These are phyloP conservation scores for Trametes meyenii DNA, from an alignment of 768 basidiomycete genomes.

Conservation along the genomic window DNA sequence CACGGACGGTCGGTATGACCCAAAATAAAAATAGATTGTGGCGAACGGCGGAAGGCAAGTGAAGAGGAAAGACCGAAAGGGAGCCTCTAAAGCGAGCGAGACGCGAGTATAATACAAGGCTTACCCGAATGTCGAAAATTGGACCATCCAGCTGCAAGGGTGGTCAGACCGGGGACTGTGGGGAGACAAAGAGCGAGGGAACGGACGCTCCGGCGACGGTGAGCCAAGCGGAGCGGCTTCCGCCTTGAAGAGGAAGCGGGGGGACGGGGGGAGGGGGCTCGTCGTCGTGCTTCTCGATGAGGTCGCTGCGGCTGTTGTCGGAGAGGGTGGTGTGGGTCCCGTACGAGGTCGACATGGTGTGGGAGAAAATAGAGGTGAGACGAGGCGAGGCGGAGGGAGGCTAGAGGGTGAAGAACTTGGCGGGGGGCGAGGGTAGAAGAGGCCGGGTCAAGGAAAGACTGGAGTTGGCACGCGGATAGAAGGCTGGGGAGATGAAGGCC, in stretches of 20 bases:
- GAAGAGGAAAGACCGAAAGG: not conserved
- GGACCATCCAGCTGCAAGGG: constrained; percentile 26
- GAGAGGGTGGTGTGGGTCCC: constrained; percentile 3
- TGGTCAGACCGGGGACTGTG: not conserved
- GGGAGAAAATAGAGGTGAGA: too few relatives aligned
- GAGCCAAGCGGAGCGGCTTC: constrained; percentile 23
- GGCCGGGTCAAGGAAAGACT: too few relatives aligned
- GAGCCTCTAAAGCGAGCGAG: too few relatives aligned
- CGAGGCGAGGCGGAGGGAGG: too few relatives aligned
- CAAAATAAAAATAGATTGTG: not conserved
- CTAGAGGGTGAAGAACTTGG: too few relatives aligned
- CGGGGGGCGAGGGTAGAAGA: too few relatives aligned
- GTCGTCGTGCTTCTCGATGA: constrained; percentile 8
- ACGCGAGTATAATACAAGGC: not conserved
- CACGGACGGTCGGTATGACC: too few relatives aligned
- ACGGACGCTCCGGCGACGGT: constrained; percentile 31
- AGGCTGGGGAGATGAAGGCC: too few relatives aligned
- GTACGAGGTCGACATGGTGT: not conserved
- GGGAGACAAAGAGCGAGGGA: not conserved
- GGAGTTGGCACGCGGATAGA: too few relatives aligned
- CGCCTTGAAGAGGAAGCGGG: constrained; percentile 11
- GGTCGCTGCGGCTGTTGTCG: constrained; percentile 8
- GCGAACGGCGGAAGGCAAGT: not conserved
- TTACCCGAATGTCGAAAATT: constrained; percentile 30
- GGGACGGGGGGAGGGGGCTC: not conserved